Conservation (phyloP, 2,329 filamentous ascomycete genomes). For the Botrytis pseudocinerea region DNA sequence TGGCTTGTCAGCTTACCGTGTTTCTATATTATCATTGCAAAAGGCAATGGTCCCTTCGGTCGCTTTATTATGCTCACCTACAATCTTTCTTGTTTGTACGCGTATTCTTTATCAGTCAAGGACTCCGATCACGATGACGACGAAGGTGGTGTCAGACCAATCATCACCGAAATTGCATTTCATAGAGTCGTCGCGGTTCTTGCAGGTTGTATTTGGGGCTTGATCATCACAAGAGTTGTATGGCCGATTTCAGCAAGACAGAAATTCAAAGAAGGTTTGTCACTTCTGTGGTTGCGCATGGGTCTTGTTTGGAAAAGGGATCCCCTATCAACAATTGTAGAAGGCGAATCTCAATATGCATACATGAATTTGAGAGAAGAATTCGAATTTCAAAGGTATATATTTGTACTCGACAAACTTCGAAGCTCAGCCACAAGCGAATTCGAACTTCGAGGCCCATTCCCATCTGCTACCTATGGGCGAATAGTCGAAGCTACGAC, state of each 20-base stretch:
- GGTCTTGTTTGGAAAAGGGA: conserved; percentile 95
- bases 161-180: conserved; percentile 83
- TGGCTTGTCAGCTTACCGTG: conserved; percentile 79
- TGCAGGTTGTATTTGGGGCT: conserved; percentile 85
- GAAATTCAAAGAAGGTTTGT: conserved; percentile 86
- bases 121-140: conserved; percentile 84
- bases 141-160: conserved; percentile 78
- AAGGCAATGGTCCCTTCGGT: conserved; percentile 83
- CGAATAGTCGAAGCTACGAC: conserved; percentile 78
- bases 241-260: conserved; percentile 90
- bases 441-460: conserved; percentile 85
- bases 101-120: conserved; percentile 80
- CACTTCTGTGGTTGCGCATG: conserved; percentile 91
- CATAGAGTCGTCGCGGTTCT: conserved; percentile 88
- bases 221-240: conserved; percentile 83
- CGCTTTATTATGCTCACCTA: conserved; percentile 94
- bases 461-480: conserved; percentile 71
- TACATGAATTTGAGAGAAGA: conserved; percentile 92
- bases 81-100: conserved; percentile 91
- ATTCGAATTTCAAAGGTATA: conserved; percentile 79
- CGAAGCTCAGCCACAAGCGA: conserved; percentile 75
- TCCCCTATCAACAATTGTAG: conserved; percentile 72
- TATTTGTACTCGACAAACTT: conserved; percentile 69
- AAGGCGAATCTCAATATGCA: conserved; percentile 55
- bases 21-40: conserved; percentile 85